These are phyloP conservation scores for Malus hybrid DNA, from an alignment of 331 rosid species.

Conservation along the genomic window DNA sequence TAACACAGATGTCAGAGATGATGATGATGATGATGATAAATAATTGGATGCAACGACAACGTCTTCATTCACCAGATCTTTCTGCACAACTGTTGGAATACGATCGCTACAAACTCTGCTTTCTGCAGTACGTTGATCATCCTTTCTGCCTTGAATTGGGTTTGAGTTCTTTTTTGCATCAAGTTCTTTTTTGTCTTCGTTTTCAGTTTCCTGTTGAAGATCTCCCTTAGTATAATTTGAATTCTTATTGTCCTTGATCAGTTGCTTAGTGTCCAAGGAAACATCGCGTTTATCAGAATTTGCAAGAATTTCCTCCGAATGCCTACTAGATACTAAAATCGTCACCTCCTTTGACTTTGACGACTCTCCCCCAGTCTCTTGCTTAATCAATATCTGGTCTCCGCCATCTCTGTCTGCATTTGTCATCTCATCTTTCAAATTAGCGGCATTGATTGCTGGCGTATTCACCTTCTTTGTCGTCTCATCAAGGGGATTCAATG, in stretches of 20 bases:
- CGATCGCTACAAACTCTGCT: background rate
- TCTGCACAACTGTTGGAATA: background rate
- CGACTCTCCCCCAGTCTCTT: background rate
- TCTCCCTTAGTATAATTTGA: background rate
- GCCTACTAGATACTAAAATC: background rate
- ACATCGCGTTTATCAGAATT: background rate
- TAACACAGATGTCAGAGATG: constrained; percentile 10
- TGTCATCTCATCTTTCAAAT: constrained; percentile 3
- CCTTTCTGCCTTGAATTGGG: background rate
- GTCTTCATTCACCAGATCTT: background rate
- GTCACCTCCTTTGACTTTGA: constrained; percentile 5
- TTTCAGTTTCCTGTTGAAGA: constrained; percentile 2
- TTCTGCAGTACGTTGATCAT: background rate
- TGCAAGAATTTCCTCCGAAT: background rate
- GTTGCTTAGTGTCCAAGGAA: background rate
- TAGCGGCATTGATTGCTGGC: background rate
- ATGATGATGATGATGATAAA: background rate
- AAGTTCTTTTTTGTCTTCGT: background rate
- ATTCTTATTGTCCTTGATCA: constrained; percentile 5
- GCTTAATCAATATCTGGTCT: background rate
- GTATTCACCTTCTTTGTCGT: background rate
- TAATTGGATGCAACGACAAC: constrained; percentile 4
- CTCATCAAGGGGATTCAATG: constrained; percentile 2
- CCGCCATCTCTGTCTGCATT: background rate
- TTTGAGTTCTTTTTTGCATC: constrained; percentile 1